phyloP scores from a whole-genome alignment of 345 rosid species.

The Corymbia maculata region DNA sequence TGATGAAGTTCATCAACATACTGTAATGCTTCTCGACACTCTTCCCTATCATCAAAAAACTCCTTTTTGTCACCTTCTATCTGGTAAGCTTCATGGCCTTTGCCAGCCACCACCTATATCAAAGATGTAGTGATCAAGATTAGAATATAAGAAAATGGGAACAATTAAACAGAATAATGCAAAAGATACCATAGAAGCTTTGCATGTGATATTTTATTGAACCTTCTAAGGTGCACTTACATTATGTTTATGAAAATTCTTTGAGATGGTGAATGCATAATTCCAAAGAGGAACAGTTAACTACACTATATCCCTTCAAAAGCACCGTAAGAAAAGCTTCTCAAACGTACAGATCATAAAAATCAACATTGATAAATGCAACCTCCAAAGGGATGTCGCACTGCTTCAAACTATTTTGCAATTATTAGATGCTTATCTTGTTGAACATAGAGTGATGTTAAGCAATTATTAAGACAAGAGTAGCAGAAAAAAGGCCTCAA shows the following conservation, averaged over 20 bases:
- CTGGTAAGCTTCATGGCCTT: conserved; percentile 82
- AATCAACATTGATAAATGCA: background rate
- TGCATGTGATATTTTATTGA: background rate
- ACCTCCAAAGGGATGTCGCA: background rate
- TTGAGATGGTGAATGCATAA: background rate
- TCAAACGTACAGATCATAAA: background rate
- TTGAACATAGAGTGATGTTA: background rate
- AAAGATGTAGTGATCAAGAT: background rate
- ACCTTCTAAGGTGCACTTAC: background rate
- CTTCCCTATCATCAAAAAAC: conserved; percentile 84
- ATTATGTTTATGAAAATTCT: background rate
- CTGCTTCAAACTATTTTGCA: background rate
- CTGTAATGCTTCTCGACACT: conserved; percentile 89
- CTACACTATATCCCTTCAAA: background rate
- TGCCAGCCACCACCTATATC: conserved; percentile 78
- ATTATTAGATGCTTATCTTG: background rate
- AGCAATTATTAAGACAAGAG: background rate
- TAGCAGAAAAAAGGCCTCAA: background rate
- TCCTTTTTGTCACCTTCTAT: conserved; percentile 83
- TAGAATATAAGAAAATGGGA: background rate
- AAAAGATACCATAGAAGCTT: background rate
- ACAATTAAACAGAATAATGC: background rate
- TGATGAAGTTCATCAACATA: conserved; percentile 91
- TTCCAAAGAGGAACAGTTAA: background rate
- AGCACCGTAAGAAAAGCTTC: background rate